Evolutionary conservation across 2,329 filamentous ascomycete genomes (phyloP).

Genomic region (Diaporthe citriasiana): DNA sequence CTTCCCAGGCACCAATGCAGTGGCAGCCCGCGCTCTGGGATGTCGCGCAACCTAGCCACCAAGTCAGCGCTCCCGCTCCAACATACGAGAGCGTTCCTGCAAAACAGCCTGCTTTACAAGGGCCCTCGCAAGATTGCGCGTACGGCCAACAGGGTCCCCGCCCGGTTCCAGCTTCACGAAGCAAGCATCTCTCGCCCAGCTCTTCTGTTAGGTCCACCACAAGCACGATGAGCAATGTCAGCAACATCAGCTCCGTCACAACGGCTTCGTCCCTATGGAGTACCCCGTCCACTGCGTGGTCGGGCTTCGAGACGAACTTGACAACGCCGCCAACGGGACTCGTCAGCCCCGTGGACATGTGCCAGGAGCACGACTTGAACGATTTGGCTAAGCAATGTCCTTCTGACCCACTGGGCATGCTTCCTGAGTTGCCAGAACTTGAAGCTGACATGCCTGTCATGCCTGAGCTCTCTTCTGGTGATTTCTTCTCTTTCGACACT

Average conservation of each 20-base stretch:
- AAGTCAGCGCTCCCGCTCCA: slow-evolving; percentile 14
- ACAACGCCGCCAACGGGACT: slow-evolving; percentile 62
- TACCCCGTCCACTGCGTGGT: slow-evolving; percentile 56
- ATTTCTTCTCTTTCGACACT: slow-evolving; percentile 53
- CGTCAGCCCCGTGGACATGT: slow-evolving; percentile 50
- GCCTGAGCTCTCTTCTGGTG: slow-evolving; percentile 47
- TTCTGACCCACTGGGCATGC: slow-evolving; percentile 48
- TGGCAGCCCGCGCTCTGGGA: slow-evolving; percentile 47
- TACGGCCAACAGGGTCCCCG: slow-evolving; percentile 43
- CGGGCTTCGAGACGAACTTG: slow-evolving; percentile 58
- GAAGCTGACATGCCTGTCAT: slow-evolving; percentile 57
- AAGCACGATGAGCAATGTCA: slow-evolving; percentile 52
- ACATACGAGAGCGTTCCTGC: slow-evolving; percentile 26
- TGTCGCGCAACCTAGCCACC: slow-evolving; percentile 39
- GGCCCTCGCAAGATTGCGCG: background rate
- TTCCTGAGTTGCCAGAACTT: slow-evolving; percentile 60
- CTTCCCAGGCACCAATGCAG: slow-evolving; percentile 45
- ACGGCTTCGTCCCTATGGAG: slow-evolving; percentile 64
- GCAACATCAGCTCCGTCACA: slow-evolving; percentile 54
- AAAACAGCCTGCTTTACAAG: slow-evolving; percentile 3
- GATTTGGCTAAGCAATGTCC: slow-evolving; percentile 45
- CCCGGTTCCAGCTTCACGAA: slow-evolving; percentile 48
- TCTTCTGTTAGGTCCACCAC: slow-evolving; percentile 63
- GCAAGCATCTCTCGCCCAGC: slow-evolving; percentile 61
- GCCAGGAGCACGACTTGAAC: slow-evolving; percentile 48